Conservation (phyloP, 2,329 filamentous ascomycete species). For the Colletotrichum sp. region DNA sequence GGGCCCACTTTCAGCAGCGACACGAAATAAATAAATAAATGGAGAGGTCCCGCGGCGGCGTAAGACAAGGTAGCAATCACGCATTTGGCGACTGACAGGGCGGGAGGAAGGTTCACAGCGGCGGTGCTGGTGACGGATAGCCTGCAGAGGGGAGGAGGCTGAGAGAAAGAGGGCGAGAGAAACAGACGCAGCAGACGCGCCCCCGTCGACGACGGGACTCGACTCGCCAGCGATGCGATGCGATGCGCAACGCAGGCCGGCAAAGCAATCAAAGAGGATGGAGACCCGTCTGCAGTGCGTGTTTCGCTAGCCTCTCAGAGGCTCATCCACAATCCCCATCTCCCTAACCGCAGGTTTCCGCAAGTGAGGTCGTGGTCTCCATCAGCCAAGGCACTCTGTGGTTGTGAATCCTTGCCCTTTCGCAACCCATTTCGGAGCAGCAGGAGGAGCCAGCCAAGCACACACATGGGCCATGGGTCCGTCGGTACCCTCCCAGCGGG, state of each 20-base stretch:
- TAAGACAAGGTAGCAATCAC: not conserved
- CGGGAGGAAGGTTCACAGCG: not conserved
- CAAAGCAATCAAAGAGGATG: not conserved
- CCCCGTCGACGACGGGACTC: not conserved
- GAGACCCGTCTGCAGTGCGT: not conserved
- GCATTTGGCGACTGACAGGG: not conserved
- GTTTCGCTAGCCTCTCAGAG: slow-evolving; percentile 10
- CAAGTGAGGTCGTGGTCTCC: slow-evolving; percentile 6
- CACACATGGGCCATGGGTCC: not conserved
- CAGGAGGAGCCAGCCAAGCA: not conserved
- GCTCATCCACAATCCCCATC: not conserved
- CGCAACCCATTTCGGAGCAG: slow-evolving; percentile 9
- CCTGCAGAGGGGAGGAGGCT: not conserved
- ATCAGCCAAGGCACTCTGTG: slow-evolving; percentile 8
- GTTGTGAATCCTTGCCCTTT: not conserved
- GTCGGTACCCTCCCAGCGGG: not conserved
- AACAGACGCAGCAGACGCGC: not conserved
- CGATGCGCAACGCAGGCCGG: not conserved
- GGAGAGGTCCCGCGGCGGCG: not conserved
- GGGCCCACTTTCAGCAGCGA: not conserved
- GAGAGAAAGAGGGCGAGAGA: not conserved
- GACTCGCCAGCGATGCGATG: not conserved
- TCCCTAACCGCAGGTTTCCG: slow-evolving; percentile 9
- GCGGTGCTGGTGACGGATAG: not conserved
- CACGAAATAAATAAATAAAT: not conserved